Evolutionary conservation across 768 basidiomycete genomes (phyloP).

Genomic region (Asterophora parasitica): DNA sequence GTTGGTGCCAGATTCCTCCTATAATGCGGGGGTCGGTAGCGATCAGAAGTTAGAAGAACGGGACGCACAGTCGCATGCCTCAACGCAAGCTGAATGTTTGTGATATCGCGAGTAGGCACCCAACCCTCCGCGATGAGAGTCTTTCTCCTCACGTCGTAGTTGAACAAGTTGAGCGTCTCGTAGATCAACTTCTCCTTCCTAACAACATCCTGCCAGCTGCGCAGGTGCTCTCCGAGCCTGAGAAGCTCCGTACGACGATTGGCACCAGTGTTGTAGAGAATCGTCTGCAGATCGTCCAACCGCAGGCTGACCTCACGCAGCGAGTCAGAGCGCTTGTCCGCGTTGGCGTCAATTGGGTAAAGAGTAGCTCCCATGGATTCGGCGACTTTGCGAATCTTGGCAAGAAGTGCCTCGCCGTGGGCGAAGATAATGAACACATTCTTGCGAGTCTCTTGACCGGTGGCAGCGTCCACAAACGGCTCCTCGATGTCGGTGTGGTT

Average conservation of each 20-base stretch:
- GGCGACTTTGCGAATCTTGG: conserved; percentile 96
- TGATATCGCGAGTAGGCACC: conserved; percentile 92
- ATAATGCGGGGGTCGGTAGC: no score
- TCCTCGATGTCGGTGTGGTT: conserved; percentile 94
- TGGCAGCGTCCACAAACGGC: conserved; percentile 84
- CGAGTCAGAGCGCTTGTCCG: conserved; percentile 86
- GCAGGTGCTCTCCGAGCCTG: conserved; percentile 78
- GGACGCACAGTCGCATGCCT: conserved; percentile 75
- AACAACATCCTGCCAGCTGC: conserved; percentile 92
- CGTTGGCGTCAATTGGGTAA: conserved; percentile 93
- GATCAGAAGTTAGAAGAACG: conserved; percentile 17
- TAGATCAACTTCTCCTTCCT: conserved; percentile 95
- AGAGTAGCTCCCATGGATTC: conserved; percentile 99
- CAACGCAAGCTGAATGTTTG: conserved; percentile 79
- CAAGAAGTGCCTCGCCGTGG: conserved; percentile 85
- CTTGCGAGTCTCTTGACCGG: conserved; percentile 84
- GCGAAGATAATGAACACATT: conserved; percentile 99
- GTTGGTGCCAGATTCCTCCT: conserved; percentile 89
- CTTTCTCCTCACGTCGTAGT: conserved; percentile 90
- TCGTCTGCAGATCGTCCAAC: conserved; percentile 86
- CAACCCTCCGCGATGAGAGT: conserved; percentile 97
- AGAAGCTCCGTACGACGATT: conserved; percentile 80
- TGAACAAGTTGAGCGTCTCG: conserved; percentile 92
- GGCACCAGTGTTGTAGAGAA: conserved; percentile 83
- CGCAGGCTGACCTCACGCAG: conserved; percentile 84